Evolutionary conservation across 345 rosid genomes (phyloP), one percentile per base, ranked within the genome.

Genomic region (Geranium rotundifolium): DNA sequence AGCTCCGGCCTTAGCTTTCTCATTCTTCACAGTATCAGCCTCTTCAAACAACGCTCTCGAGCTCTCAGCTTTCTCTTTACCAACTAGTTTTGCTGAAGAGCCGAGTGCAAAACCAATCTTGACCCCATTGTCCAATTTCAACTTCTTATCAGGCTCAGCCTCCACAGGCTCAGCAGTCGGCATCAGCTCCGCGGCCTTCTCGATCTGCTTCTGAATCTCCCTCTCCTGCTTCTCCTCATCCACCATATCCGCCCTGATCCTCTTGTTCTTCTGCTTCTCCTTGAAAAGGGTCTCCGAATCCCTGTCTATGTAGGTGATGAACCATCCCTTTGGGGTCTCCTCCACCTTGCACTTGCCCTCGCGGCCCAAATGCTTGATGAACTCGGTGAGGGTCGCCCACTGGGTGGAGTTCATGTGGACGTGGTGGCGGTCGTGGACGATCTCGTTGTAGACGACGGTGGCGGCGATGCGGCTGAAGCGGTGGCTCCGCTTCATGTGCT

Each of bases 241-340:
- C 14, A 68, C 96, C 71, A 90, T 61, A 65, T 90, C 96, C 30
- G 87, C 74, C 71, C 77, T 84, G 0, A 85, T 68, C 56, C 99
- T 80, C 82, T 93, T 93, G 34, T 81, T 90, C 82, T 93, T 93
- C 77, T 82, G 64, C 67, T 79, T 90, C 68, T 93, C 99, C 71
- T 88, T 90, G 54, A 93, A 86, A 61, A 88, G 30, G 5, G 96
- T 75, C 83, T 93, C 99, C 0, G 90, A 84, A 54, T 93, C 99
- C 37, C 90, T 72, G 66, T 93, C 97, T 0, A 86, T 82, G 58
- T 90, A 93, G 9, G 99, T 90, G 56, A 90, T 90, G 59, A 93
- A 93, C 99, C 97, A 93, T 7, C 99, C 97, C 68, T 93, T 93
- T 1, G 96, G 96, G 0, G 99, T 93, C 37, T 93, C 96, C 1